Evolutionary conservation across 495 filamentous ascomycete species (phyloP).

Genomic region (Hypomontagnella monticulosa): DNA sequence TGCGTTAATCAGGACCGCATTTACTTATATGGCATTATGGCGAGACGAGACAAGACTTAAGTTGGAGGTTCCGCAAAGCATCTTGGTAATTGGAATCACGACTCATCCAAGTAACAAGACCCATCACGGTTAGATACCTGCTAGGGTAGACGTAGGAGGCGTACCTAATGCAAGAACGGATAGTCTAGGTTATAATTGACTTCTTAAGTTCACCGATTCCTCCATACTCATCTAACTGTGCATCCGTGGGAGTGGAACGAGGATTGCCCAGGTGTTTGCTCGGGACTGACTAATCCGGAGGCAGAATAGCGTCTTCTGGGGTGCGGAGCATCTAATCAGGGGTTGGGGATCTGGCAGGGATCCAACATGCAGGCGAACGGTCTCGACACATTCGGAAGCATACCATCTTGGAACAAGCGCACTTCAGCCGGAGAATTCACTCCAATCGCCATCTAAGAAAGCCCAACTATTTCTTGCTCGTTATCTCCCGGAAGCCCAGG

Average conservation of each 20-base stretch:
- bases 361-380: slow-evolving; percentile 8
- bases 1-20: slow-evolving; percentile 4
- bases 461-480: neutral
- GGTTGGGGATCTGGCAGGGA: neutral
- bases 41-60: slow-evolving; percentile 1
- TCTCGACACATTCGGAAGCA: slow-evolving; percentile 13
- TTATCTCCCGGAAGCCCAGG: slow-evolving; percentile 7
- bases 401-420: slow-evolving; percentile 2
- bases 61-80: neutral
- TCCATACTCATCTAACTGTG: neutral
- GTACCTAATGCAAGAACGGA: slow-evolving; percentile 13
- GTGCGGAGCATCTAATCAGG: neutral
- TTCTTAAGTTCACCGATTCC: neutral
- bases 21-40: slow-evolving; percentile 1
- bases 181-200: slow-evolving; percentile 23
- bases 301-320: neutral
- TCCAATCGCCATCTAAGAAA: slow-evolving; percentile 8
- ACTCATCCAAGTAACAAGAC: slow-evolving; percentile 19
- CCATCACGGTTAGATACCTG: neutral
- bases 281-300: neutral
- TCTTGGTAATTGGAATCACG: slow-evolving; percentile 12
- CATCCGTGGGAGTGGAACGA: neutral
- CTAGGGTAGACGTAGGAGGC: slow-evolving; percentile 3
- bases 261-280: neutral
- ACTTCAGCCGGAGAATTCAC: slow-evolving; percentile 9